These are phyloP conservation scores for Clonostachys rhizophaga DNA, from an alignment of 2,329 filamentous ascomycete genomes.

Conservation along the genomic window DNA sequence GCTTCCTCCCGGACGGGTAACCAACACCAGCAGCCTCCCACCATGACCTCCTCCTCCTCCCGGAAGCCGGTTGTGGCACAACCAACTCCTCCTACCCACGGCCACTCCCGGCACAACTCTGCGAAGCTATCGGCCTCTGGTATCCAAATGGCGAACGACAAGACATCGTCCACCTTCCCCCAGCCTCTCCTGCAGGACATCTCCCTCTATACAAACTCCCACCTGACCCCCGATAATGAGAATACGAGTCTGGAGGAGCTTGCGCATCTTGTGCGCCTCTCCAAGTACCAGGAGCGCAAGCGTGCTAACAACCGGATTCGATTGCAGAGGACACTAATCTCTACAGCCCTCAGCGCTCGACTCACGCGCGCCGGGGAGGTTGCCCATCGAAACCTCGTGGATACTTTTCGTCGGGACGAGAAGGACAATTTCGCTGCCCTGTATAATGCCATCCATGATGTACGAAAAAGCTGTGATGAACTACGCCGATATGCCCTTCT, in stretches of 20 bases:
- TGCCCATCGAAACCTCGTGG: conserved; percentile 70
- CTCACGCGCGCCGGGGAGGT: conserved; percentile 71
- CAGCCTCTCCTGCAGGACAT: conserved; percentile 59
- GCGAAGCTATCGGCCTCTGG: conserved; percentile 3
- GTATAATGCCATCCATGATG: conserved; percentile 75
- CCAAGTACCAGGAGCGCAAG: conserved; percentile 79
- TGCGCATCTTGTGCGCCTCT: conserved; percentile 71
- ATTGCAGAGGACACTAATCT: conserved; percentile 69
- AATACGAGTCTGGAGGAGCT: conserved; percentile 72
- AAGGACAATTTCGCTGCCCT: conserved; percentile 71
- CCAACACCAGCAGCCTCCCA: conserved; percentile 24
- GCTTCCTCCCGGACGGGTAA: conserved; percentile 31
- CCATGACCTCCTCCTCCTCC: conserved; percentile 23
- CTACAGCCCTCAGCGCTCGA: conserved; percentile 69
- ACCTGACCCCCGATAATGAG: conserved; percentile 35
- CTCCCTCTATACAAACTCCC: conserved; percentile 61
- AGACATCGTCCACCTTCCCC: conserved; percentile 35
- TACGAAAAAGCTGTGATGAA: conserved; percentile 72
- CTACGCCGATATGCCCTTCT: conserved; percentile 65
- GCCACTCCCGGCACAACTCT: conserved; percentile 17
- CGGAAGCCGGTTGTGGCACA: conserved; percentile 47
- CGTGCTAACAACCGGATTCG: conserved; percentile 68
- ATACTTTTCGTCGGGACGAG: conserved; percentile 74
- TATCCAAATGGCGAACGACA: conserved; percentile 14
- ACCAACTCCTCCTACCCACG: conserved; percentile 20